Evolutionary conservation across 225 moss, liverwort and hornwort species (phyloP).

Genomic region (Polytrichum formosum): DNA sequence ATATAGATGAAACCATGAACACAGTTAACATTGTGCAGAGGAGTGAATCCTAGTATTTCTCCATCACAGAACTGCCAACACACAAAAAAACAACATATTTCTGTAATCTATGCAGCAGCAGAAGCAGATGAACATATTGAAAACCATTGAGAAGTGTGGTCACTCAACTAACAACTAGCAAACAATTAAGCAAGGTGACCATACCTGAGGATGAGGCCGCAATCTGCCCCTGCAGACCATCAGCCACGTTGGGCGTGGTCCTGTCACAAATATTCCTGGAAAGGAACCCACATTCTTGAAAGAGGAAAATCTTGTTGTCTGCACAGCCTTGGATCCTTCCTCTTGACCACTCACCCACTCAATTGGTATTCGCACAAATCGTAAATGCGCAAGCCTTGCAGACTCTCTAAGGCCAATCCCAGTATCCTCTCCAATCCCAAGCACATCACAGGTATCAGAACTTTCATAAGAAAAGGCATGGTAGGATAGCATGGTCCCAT

Average conservation of each 20-base stretch:
- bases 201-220: conserved; percentile 86
- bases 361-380: conserved; percentile 74
- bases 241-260: conserved; percentile 85
- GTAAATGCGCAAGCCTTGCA: conserved; percentile 53
- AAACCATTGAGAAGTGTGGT: not conserved
- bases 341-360: conserved; percentile 90
- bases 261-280: conserved; percentile 89
- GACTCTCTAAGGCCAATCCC: conserved; percentile 24
- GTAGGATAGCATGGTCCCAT: conserved; percentile 95
- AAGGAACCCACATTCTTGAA: conserved; percentile 90
- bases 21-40: conserved; percentile 94
- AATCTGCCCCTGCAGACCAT: conserved; percentile 93
- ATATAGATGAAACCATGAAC: conserved; percentile 90
- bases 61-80: conserved; percentile 74
- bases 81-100: no score
- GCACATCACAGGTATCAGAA: conserved; percentile 38
- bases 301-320: conserved; percentile 64
- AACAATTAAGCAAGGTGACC: not conserved
- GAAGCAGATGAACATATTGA: not conserved
- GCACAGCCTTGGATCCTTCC: conserved; percentile 38
- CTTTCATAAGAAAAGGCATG: conserved; percentile 88
- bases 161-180: not conserved
- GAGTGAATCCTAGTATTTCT: conserved; percentile 77
- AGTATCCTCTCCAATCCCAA: conserved; percentile 22
- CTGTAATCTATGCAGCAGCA: conserved; percentile 3